Conservation (phyloP, 2,329 filamentous ascomycete species). For the Grosmannia huntii region DNA sequence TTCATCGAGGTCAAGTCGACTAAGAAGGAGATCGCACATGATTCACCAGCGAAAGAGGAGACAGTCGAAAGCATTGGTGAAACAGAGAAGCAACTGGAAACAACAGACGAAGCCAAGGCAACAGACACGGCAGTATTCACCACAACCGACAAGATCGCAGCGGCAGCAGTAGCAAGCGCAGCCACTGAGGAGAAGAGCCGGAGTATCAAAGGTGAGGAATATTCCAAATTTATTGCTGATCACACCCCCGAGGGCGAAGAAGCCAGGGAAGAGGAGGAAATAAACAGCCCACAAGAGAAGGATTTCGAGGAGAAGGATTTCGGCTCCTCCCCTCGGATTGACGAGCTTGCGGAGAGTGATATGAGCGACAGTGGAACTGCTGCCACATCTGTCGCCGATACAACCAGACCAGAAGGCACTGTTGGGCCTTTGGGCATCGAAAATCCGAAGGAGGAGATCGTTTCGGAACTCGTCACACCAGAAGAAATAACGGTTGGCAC, state of each 20-base stretch:
- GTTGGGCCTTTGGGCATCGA: no score
- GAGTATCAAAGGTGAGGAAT: conserved; percentile 6
- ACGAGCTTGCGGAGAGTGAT: neutral
- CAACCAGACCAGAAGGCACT: neutral
- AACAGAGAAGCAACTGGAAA: neutral
- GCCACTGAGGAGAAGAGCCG: neutral
- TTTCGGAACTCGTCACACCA: neutral
- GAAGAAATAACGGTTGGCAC: neutral
- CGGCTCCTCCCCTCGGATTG: neutral
- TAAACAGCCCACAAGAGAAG: conserved; percentile 19
- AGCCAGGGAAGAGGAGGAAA: neutral
- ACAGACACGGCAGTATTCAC: neutral
- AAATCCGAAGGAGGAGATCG: no score
- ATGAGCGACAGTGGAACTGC: neutral
- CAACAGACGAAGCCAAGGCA: neutral
- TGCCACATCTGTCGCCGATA: neutral
- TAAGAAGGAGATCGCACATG: no score
- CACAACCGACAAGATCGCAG: neutral
- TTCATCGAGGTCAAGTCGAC: no score
- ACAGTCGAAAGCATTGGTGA: no score
- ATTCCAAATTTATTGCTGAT: neutral
- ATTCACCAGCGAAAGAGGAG: no score
- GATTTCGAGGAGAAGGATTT: conserved; percentile 1
- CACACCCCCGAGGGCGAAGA: conserved; percentile 5
- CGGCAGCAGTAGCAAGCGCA: neutral